Evolutionary conservation across 768 basidiomycete species (phyloP).

Genomic region (Mycena indigotica): DNA sequence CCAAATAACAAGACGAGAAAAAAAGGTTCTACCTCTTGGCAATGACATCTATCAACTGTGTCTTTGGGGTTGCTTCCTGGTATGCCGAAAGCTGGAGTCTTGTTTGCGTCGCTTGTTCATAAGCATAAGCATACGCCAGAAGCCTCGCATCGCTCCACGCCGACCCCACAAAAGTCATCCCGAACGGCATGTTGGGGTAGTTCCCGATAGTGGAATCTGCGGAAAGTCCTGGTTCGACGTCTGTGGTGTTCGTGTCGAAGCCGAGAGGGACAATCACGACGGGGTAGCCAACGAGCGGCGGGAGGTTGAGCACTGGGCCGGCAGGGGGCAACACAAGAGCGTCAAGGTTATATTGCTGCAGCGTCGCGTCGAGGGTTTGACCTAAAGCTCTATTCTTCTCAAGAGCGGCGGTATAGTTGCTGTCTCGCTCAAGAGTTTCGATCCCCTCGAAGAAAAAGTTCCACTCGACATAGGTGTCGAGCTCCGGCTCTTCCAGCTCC

Average conservation of each 20-base stretch:
- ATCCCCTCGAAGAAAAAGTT: conserved; percentile 8
- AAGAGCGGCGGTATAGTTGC: conserved; percentile 33
- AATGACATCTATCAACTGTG: conserved; percentile 40
- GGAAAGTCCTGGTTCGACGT: conserved; percentile 21
- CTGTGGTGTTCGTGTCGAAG: conserved; percentile 36
- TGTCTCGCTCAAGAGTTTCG: conserved; percentile 24
- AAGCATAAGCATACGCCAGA: conserved; percentile 47
- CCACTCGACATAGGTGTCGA: conserved; percentile 21
- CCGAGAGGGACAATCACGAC: conserved; percentile 40
- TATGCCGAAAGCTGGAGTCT: conserved; percentile 39
- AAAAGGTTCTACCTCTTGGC: too few species aligned
- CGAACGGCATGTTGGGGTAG: conserved; percentile 42
- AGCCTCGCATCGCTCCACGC: conserved; percentile 48
- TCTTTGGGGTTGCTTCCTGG: conserved; percentile 41
- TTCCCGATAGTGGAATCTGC: conserved; percentile 30
- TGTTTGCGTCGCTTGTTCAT: conserved; percentile 47
- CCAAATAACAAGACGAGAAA: too few species aligned
- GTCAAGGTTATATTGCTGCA: conserved; percentile 35
- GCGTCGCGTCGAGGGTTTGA: conserved; percentile 36
- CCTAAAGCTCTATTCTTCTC: conserved; percentile 32
- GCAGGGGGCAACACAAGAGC: conserved; percentile 36
- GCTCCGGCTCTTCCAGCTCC: conserved; percentile 39
- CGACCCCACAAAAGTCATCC: conserved; percentile 46
- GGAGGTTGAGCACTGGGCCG: conserved; percentile 9
- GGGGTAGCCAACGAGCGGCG: conserved; percentile 28